Percentiles rank a stretch among this genome's conserved stretches.
phyloP scores from a whole-genome alignment of 306 rosid genomes.

The Vigna reflexopilosa region DNA sequence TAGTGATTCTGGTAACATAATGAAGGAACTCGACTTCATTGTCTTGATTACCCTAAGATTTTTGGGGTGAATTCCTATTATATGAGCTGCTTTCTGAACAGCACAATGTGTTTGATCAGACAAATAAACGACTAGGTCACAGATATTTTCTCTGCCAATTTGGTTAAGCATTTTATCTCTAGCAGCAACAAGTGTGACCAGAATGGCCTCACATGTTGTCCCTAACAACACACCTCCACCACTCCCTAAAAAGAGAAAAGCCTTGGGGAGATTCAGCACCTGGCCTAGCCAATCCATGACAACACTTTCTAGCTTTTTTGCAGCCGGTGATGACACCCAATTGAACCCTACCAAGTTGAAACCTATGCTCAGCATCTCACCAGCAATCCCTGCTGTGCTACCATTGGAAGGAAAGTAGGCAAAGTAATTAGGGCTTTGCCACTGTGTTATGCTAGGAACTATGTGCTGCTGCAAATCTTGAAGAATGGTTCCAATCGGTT shows the following conservation, averaged over 20 bases:
- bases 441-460: slow-evolving; percentile 70
- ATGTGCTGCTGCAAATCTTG: slow-evolving; percentile 48
- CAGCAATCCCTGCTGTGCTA: slow-evolving; percentile 65
- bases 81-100: slow-evolving; percentile 56
- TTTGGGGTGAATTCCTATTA: slow-evolving; percentile 56
- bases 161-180: slow-evolving; percentile 45
- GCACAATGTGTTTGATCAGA: slow-evolving; percentile 77
- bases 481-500: slow-evolving; percentile 61
- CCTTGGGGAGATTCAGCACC: slow-evolving; percentile 51
- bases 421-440: slow-evolving; percentile 70
- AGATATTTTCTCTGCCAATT: slow-evolving; percentile 35
- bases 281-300: slow-evolving; percentile 74
- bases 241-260: slow-evolving; percentile 56
- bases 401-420: slow-evolving; percentile 67
- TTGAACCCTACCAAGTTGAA: slow-evolving; percentile 65
- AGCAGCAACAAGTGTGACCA: slow-evolving; percentile 62
- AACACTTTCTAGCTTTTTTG: slow-evolving; percentile 61
- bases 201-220: slow-evolving; percentile 64
- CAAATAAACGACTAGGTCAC: slow-evolving; percentile 60
- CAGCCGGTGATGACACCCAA: slow-evolving; percentile 73
- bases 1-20: slow-evolving; percentile 45
- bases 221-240: slow-evolving; percentile 75
- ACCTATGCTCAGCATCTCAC: slow-evolving; percentile 68
- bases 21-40: slow-evolving; percentile 16
- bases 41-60: slow-evolving; percentile 55